These are phyloP conservation scores for Moniliella sp. DNA, from an alignment of 1,284 basidiomycete species.

Conservation along the genomic window DNA sequence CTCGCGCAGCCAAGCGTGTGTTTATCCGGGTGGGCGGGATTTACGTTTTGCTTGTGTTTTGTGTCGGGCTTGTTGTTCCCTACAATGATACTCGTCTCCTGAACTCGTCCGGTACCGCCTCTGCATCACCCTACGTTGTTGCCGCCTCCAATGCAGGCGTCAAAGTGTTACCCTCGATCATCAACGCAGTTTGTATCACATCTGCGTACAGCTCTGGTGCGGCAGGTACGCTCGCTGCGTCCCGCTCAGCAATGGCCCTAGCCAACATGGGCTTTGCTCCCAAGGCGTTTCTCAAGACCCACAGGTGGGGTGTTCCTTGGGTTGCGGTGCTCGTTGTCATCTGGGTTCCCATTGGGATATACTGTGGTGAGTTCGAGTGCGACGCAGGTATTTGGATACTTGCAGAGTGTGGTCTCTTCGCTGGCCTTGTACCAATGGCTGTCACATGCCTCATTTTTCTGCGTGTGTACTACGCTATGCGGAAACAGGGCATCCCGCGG, in stretches of 20 bases:
- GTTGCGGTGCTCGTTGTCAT: constrained; percentile 49
- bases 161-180: constrained; percentile 44
- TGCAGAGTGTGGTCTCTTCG: no score
- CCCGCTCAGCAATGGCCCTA: constrained; percentile 52
- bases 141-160: constrained; percentile 48
- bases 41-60: constrained; percentile 43
- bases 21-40: constrained; percentile 48
- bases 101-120: constrained; percentile 9
- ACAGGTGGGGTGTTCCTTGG: constrained; percentile 53
- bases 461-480: no score
- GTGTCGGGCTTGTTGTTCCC: constrained; percentile 21
- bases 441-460: no score
- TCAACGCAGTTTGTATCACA: constrained; percentile 36
- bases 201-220: constrained; percentile 51
- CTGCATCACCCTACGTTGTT: constrained; percentile 58
- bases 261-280: constrained; percentile 57
- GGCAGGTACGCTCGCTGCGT: constrained; percentile 59
- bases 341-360: no score
- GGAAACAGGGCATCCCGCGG: no score
- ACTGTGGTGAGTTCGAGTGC: no score
- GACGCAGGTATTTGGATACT: no score
- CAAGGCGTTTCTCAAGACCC: constrained; percentile 46
- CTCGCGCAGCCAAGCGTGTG: constrained; percentile 40
- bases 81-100: constrained; percentile 10
- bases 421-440: no score